Percentiles rank a stretch among this genome's conserved stretches.
phyloP scores from a whole-genome alignment of 352 stramenopile species.

The Globisporangium spinosum region DNA sequence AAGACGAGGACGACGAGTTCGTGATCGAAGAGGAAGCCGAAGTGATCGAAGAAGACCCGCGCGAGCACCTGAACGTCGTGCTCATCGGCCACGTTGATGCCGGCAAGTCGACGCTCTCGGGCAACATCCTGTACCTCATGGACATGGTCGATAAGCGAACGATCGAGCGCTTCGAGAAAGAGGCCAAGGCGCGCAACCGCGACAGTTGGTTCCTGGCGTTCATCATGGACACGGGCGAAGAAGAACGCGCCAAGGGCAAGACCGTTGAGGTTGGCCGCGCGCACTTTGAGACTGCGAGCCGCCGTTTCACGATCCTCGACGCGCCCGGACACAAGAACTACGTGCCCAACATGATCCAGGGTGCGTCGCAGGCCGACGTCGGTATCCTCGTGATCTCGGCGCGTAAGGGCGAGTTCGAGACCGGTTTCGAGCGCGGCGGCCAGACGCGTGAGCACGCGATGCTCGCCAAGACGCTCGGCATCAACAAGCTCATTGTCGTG shows the following conservation, averaged over 20 bases:
- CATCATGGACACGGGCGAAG: conserved; percentile 99
- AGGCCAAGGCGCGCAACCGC: conserved; percentile 92
- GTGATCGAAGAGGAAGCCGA: conserved; percentile 53
- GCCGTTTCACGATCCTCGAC: conserved; percentile 98
- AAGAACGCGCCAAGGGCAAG: conserved; percentile 94
- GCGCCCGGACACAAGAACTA: conserved; percentile 99
- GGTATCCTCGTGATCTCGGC: conserved; percentile 96
- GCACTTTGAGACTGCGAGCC: conserved; percentile 95
- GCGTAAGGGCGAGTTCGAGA: conserved; percentile 97
- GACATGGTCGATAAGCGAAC: conserved; percentile 99
- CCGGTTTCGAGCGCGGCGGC: conserved; percentile 96
- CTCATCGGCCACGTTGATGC: conserved; percentile 99
- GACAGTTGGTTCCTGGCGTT: conserved; percentile 95
- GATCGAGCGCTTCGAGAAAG: conserved; percentile 98
- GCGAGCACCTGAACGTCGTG: conserved; percentile 98
- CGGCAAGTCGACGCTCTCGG: conserved; percentile 97
- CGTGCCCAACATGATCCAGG: conserved; percentile 98
- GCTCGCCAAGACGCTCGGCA: conserved; percentile 98
- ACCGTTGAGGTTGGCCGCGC: conserved; percentile 91
- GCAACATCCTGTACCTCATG: conserved; percentile 98
- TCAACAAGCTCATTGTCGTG: conserved; percentile 97
- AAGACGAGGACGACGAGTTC: conserved; percentile 56
- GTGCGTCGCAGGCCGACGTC: conserved; percentile 96
- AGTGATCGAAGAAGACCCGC: conserved; percentile 90
- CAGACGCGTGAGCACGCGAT: conserved; percentile 99